Evolutionary conservation across 495 filamentous ascomycete species (phyloP), one percentile per base, ranked within the genome.

Genomic region (Podospora bellae-mahoneyi): DNA sequence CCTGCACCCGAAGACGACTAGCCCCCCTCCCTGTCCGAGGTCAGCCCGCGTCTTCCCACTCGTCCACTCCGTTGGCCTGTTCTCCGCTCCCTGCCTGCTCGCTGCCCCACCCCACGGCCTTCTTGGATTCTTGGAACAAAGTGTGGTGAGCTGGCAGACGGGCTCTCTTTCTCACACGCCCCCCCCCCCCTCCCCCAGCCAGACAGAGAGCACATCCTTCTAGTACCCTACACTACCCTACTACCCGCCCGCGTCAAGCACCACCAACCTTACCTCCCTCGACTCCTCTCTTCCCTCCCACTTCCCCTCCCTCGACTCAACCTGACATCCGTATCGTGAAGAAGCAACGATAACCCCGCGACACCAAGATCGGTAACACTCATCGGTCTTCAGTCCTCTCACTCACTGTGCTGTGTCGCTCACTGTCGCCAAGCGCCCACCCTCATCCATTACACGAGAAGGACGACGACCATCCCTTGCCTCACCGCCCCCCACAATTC

Each of bases 61-160:
- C 65, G 54, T 66, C 76, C 76, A 75, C 74, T 75, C 74, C 67
- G 28, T 69, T 72, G 58, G 62, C 64, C 66, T 61, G 63, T 23
- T 63, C 60, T 69, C 61, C 67, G 48, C 70, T 67, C 69, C 68
- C 71, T 72, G 70, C 66, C 67, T 69, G 67, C 23, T 18, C 30
- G 27, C 6, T 58, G 68, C 68, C 67, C 75, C 73, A 77, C 75
- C 67, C 15, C 60, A 13, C 62, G 69, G 66, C 71, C 59, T 63
- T 72, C 71, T 74, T 75, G 73, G 73, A 76, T 63, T 72, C 71
- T 74, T 75, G 73, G 73, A 76, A 75, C 73, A 71, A 71, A 73
- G 64, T 73, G 63, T 71, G 69, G 75, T 76, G 76, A 71, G 74
- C 73, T 76, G 74, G 74, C 74, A 75, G 71, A 32, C 30, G 30